Evolutionary conservation across 345 rosid species (phyloP).

Genomic region (Eucalyptus pauciflora): DNA sequence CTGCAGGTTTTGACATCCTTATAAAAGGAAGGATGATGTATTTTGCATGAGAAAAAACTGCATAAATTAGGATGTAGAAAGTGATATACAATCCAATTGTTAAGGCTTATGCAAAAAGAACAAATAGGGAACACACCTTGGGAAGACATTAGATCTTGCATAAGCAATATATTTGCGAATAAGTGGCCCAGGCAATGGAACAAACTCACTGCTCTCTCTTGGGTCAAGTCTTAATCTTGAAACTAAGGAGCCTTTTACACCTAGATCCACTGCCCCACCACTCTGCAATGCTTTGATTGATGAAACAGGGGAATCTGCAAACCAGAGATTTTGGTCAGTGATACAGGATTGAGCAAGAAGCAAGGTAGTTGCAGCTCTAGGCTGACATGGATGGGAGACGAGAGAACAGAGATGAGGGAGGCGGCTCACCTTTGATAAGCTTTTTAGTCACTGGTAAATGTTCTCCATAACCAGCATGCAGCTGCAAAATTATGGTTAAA

Average conservation of each 20-base stretch:
- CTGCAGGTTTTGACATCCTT: constrained; percentile 90
- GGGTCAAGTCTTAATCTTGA: constrained; percentile 77
- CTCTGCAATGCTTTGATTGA: constrained; percentile 28
- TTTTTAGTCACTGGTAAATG: constrained; percentile 17
- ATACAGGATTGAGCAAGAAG: background rate
- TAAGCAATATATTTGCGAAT: constrained; percentile 89
- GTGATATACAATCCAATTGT: background rate
- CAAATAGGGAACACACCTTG: constrained; percentile 48
- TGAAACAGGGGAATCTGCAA: background rate
- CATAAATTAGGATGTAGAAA: background rate
- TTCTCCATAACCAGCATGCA: constrained; percentile 65
- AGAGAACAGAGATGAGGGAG: background rate
- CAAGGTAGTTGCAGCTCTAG: background rate
- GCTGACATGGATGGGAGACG: background rate
- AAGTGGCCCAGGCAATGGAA: constrained; percentile 77
- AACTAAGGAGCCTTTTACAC: constrained; percentile 44
- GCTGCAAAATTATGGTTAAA: constrained; percentile 30
- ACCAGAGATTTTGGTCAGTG: background rate
- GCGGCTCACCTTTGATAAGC: background rate
- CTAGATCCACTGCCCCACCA: constrained; percentile 20
- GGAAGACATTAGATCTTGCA: constrained; percentile 70
- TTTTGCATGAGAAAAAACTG: background rate
- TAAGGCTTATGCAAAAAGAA: background rate
- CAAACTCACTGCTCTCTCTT: constrained; percentile 53
- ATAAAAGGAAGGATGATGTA: background rate